Base-by-base conservation (phyloP, 768 basidiomycete genomes). In the Leccinum arenicola region DNA sequence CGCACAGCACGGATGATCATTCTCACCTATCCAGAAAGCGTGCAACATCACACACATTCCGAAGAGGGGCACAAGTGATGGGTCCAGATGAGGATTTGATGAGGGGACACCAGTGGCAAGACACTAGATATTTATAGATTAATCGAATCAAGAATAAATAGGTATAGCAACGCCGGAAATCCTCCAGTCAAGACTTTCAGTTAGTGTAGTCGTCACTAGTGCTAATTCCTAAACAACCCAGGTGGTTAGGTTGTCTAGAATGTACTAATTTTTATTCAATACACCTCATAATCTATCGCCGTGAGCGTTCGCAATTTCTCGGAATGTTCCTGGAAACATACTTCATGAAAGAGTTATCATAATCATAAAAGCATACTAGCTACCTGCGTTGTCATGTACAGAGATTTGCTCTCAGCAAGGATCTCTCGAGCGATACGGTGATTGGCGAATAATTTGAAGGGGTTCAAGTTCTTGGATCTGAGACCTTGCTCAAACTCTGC, bases 341-440 rank as follows among this genome's bases (percentile, higher is more conserved):
- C 12, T 27, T 40, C n/a, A 47, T 15, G 8, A 11, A 29, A n/a
- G 17, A 9, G 23, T 17, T 43, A 38, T 51, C 2, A n/a, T 33
- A 17, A 38, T 5, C 1, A 38, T 29, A 17, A 9, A 14, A 33
- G 38, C 17, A 3, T 7, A 23, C 23, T 23, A 27, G 4, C 55
- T 51, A 65, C 65, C 52, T 14, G 60, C 5, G 61, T 62, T 40
- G 7, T 6, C 27, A 0, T 0, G 35, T 56, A 65, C 21, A 65
- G 52, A 12, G 6, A 17, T 33, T 35, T 29, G 2, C 61, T 62
- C 5, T 58, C 54, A 21, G 36, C 50, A 19, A 55, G 25, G n/a
- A 65, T 56, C 21, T 52, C 17, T 5, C 54, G 58, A 12, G 29
- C 35, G 2, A 54, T 55, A 29, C 64, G 60, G 49, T 63, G 54